Evolutionary conservation across 2,329 filamentous ascomycete species (phyloP), one percentile per base, ranked within the genome.

Genomic region (Penicillium oxalicum): DNA sequence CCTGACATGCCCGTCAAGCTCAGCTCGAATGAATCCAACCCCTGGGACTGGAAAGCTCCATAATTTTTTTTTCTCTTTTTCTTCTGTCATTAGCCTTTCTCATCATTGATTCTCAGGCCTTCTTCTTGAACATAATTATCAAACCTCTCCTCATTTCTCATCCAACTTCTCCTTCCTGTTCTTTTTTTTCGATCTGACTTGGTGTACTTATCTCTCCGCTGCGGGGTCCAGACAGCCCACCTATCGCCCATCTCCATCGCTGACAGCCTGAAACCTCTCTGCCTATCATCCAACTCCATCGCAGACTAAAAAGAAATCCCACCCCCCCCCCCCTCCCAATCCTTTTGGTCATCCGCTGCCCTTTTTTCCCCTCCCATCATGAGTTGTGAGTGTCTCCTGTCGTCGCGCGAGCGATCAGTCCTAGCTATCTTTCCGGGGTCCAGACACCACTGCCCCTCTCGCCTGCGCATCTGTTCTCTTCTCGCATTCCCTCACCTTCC

Each of bases 351-450:
- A 26, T 35, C 40, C 51, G 34, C 45, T 53, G 51, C 53, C 57
- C 49, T 53, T 51, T 48, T 45, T 52, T 45, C 4, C 29, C 29
- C 11, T 32, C 49, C 55, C 53, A 60, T 45, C 40, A 60, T 60
- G 58, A 60, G 58, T 52, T 60, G 58, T 60, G 53, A 60, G 58
- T 60, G 55, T 48, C 50, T 52, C 42, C 39, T 44, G 25, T 45
- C 18, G n/a, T 33, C 50, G 18, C 18, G 18, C 18, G 18, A 18
- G 18, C 18, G 18, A 18, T 18, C 18, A 18, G 2, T 18, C 18
- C 18, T 18, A 18, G 18, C 29, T 7, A 32, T 32, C 29, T 32
- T 5, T 7, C 11, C 4, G 29, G 29, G 8, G 29, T 32, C 29
- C 11, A 32, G 8, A 11, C 29, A 32, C 29, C 29, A 32, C 8